Percentiles rank a stretch among this genome's conserved stretches.
phyloP scores from a whole-genome alignment of 345 rosid species.

The thale cress (Arabidopsis thaliana) region TAIR10.1 NC_003074.8:534001-534500 shows the following conservation, averaged over 20 bases:
- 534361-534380: slow-evolving; percentile 35
- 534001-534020: background rate
- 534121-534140: slow-evolving; percentile 62
- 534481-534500: slow-evolving; percentile 86
- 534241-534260: background rate
- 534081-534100: slow-evolving; percentile 67
- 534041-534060: background rate
- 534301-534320: slow-evolving; percentile 16
- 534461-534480: slow-evolving; percentile 95
- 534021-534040: slow-evolving; percentile 7
- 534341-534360: background rate
- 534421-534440: slow-evolving; percentile 94
- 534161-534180: slow-evolving; percentile 41
- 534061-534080: slow-evolving; percentile 78
- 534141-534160: slow-evolving; percentile 11
- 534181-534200: slow-evolving; percentile 45
- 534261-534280: slow-evolving; percentile 3
- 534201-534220: slow-evolving; percentile 50
- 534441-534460: slow-evolving; percentile 88
- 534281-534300: slow-evolving; percentile 1
- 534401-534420: slow-evolving; percentile 97
- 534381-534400: slow-evolving; percentile 91
- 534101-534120: slow-evolving; percentile 55
- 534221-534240: background rate
- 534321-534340: slow-evolving; percentile 15